These are phyloP conservation scores for Suillus spraguei DNA, from an alignment of 768 basidiomycete species.

Conservation along the genomic window DNA sequence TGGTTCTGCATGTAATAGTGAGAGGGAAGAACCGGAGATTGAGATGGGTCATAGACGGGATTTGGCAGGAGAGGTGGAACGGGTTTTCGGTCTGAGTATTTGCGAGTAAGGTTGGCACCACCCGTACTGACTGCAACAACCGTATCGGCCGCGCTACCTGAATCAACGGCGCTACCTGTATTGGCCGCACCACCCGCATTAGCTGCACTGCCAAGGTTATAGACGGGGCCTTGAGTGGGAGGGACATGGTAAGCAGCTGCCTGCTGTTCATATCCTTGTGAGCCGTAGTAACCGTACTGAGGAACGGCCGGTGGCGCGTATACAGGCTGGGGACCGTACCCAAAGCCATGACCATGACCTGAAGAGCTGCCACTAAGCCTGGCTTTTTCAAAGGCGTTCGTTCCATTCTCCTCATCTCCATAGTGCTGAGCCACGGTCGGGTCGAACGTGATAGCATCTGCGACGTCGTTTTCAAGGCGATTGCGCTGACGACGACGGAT, in stretches of 20 bases:
- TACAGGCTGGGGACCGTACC: constrained; percentile 19
- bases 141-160: background rate
- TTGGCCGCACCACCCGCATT: constrained; percentile 21
- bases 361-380: constrained; percentile 28
- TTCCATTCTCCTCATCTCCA: constrained; percentile 28
- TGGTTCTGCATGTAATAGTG: constrained; percentile 16
- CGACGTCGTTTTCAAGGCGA: constrained; percentile 34
- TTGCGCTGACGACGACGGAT: constrained; percentile 52
- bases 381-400: constrained; percentile 22
- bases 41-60: constrained; percentile 27
- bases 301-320: constrained; percentile 18
- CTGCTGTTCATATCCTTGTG: constrained; percentile 24
- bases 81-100: constrained; percentile 37
- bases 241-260: constrained; percentile 10
- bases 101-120: constrained; percentile 36
- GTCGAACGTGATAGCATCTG: constrained; percentile 58
- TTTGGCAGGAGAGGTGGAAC: constrained; percentile 31
- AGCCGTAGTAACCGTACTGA: constrained; percentile 22
- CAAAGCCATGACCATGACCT: constrained; percentile 26
- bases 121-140: constrained; percentile 20
- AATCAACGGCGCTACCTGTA: constrained; percentile 20
- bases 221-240: constrained; percentile 16
- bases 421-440: constrained; percentile 32
- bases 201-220: constrained; percentile 11
- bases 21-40: constrained; percentile 23